These are phyloP conservation scores for Leptomonas pyrrhocoris DNA, from an alignment of 208 protist species.

Conservation along the genomic window DNA sequence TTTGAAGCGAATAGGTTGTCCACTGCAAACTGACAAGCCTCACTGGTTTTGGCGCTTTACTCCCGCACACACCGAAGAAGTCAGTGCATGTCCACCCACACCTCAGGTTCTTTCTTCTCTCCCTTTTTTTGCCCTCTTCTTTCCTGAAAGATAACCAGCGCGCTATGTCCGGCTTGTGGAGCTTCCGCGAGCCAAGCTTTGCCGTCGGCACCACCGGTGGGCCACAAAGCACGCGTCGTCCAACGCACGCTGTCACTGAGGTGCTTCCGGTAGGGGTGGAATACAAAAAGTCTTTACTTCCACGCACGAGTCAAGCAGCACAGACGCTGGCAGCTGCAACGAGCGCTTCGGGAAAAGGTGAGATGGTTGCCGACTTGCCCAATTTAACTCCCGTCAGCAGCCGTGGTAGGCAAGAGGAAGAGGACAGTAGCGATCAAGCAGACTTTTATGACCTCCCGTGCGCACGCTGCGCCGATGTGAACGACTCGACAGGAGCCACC, in stretches of 20 bases:
- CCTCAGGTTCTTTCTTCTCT: background rate
- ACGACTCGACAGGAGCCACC: too few relatives aligned
- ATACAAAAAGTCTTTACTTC: background rate
- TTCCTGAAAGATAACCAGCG: background rate
- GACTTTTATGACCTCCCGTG: too few relatives aligned
- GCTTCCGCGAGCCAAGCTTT: constrained; percentile 45
- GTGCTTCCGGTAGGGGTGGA: constrained; percentile 29
- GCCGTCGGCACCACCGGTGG: background rate
- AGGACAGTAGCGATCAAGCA: too few relatives aligned
- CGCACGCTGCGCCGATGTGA: background rate
- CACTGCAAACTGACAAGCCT: too few relatives aligned
- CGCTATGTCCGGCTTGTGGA: constrained; percentile 75
- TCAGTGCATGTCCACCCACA: background rate
- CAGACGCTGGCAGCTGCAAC: too few relatives aligned
- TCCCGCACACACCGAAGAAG: too few relatives aligned
- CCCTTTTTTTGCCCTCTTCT: constrained; percentile 5
- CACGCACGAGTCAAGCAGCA: background rate
- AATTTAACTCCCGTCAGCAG: too few relatives aligned
- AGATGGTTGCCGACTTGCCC: too few relatives aligned
- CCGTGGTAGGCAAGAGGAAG: too few relatives aligned
- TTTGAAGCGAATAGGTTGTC: too few relatives aligned
- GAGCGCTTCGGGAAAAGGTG: too few relatives aligned
- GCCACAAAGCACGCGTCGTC: background rate
- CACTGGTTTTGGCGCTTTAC: too few relatives aligned
- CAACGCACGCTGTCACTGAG: constrained; percentile 11